phyloP scores from a whole-genome alignment of 768 basidiomycete species.

The Boletus tomentosulus region DNA sequence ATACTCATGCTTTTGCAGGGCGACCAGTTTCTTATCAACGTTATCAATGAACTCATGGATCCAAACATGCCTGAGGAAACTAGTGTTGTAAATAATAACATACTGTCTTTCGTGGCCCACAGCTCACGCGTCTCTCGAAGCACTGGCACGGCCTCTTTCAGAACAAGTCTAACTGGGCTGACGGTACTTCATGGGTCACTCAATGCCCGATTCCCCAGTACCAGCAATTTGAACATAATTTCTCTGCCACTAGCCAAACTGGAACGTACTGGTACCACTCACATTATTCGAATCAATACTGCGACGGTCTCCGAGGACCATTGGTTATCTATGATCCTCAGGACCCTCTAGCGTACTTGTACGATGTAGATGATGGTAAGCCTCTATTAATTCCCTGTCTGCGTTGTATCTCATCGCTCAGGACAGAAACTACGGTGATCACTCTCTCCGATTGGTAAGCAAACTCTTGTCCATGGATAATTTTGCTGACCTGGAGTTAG shows the following conservation, averaged over 20 bases:
- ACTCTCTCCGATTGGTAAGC: slow-evolving; percentile 46
- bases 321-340: slow-evolving; percentile 44
- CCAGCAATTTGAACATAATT: slow-evolving; percentile 36
- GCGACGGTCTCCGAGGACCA: slow-evolving; percentile 41
- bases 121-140: slow-evolving; percentile 19
- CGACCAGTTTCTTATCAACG: too few species aligned
- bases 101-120: not conserved
- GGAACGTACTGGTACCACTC: slow-evolving; percentile 52
- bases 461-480: not conserved
- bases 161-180: slow-evolving; percentile 26
- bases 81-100: slow-evolving; percentile 29
- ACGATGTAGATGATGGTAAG: slow-evolving; percentile 46
- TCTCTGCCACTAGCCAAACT: too few species aligned
- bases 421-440: slow-evolving; percentile 39
- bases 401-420: not conserved
- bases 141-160: slow-evolving; percentile 34
- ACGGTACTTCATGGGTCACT: slow-evolving; percentile 35
- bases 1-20: not conserved
- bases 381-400: not conserved
- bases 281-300: slow-evolving; percentile 35
- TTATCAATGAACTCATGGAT: slow-evolving; percentile 32
- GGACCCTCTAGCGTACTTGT: slow-evolving; percentile 38
- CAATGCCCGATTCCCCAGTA: slow-evolving; percentile 31
- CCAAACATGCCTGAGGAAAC: slow-evolving; percentile 45
- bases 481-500: slow-evolving; percentile 20